These are phyloP conservation scores for Delitschia confertaspora DNA, from an alignment of 495 filamentous ascomycete species.

Conservation along the genomic window DNA sequence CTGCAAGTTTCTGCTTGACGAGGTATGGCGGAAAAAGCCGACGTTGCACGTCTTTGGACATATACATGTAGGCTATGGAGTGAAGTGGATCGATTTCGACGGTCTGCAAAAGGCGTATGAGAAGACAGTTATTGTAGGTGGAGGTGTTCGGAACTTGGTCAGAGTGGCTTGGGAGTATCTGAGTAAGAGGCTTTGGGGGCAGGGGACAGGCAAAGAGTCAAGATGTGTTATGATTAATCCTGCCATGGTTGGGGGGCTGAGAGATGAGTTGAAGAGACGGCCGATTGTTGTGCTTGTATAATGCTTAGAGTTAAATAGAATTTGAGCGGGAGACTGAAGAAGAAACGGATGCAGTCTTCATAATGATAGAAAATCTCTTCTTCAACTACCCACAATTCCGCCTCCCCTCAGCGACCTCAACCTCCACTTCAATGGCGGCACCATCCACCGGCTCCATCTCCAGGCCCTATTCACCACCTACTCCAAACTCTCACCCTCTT, in stretches of 20 bases:
- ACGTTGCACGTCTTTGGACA: conserved; percentile 82
- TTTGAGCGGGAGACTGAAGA: no score
- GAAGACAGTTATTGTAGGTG: conserved; percentile 2
- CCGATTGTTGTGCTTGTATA: no score
- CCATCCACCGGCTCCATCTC: neutral
- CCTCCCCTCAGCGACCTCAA: no score
- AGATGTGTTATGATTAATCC: conserved; percentile 5
- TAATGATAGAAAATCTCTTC: no score
- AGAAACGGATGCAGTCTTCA: no score
- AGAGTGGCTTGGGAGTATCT: neutral
- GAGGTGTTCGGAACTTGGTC: neutral
- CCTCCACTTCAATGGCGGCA: neutral
- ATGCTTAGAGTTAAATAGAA: no score
- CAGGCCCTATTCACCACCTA: conserved; percentile 18
- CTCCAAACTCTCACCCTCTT: conserved; percentile 39
- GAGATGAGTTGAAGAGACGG: neutral
- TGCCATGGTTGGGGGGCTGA: neutral
- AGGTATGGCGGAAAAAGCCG: conserved; percentile 70
- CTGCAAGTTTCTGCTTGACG: conserved; percentile 61
- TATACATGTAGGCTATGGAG: conserved; percentile 56
- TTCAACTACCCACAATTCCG: no score
- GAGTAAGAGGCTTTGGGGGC: neutral
- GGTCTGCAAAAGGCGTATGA: conserved; percentile 64
- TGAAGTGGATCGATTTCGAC: conserved; percentile 65
- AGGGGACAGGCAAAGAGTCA: neutral